Conservation (phyloP, 768 basidiomycete species). For the Boletus rubroflammeus region DNA sequence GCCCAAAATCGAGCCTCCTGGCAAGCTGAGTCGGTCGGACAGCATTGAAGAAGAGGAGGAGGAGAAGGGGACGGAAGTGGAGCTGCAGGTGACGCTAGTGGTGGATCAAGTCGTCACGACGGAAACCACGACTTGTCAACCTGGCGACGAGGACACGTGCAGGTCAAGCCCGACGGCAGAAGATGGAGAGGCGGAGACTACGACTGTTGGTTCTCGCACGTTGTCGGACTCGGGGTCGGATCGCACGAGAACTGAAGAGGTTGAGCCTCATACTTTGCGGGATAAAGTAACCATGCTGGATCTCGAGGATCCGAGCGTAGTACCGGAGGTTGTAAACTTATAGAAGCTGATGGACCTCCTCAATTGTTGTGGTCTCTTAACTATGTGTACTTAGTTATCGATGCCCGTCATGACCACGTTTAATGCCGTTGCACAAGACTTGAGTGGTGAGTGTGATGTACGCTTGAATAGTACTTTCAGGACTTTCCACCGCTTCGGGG, state of each 20-base stretch:
- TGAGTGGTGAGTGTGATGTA: background rate
- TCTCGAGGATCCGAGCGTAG: conserved; percentile 24
- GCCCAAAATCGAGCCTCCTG: conserved; percentile 21
- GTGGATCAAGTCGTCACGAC: background rate
- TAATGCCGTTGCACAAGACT: conserved; percentile 1
- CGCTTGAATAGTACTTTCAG: too few relatives aligned
- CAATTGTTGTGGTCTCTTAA: conserved; percentile 12
- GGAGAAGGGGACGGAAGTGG: conserved; percentile 18
- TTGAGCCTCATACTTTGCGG: conserved; percentile 23
- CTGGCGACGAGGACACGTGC: conserved; percentile 2
- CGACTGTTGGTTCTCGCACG: conserved; percentile 24
- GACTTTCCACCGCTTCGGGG: too few relatives aligned
- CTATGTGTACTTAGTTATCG: conserved; percentile 25
- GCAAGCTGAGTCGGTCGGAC: conserved; percentile 28
- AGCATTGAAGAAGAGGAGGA: conserved; percentile 33
- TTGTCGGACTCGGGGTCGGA: conserved; percentile 30
- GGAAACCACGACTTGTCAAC: background rate
- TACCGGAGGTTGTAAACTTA: conserved; percentile 14
- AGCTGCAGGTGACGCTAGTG: background rate
- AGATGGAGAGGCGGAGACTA: conserved; percentile 21
- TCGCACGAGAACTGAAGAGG: conserved; percentile 24
- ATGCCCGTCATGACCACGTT: background rate
- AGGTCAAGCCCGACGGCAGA: conserved; percentile 5
- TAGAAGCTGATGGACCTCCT: conserved; percentile 2
- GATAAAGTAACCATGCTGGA: conserved; percentile 24